Conservation (phyloP, 345 rosid genomes). For the Eucalyptus caleyi region DNA sequence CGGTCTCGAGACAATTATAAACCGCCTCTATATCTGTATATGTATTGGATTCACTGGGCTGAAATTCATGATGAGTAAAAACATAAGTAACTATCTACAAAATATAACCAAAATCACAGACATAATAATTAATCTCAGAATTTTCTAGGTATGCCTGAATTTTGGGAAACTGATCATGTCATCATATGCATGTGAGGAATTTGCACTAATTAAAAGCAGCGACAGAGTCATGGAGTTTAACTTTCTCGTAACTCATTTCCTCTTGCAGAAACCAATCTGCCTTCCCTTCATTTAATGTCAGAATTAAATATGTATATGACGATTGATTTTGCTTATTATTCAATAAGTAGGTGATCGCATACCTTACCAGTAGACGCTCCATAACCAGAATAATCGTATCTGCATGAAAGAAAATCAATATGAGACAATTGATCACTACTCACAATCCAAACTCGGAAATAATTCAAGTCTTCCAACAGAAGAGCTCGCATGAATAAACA, state of each 20-base stretch:
- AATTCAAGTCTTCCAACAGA: background rate
- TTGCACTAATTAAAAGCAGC: background rate
- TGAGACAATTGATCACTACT: background rate
- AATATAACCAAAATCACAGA: background rate
- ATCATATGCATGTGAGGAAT: background rate
- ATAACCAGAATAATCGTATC: slow-evolving; percentile 98
- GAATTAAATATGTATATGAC: background rate
- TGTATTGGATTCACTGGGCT: slow-evolving; percentile 93
- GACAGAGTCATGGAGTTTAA: background rate
- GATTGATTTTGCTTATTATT: background rate
- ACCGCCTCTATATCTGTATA: slow-evolving; percentile 98
- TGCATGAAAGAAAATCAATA: slow-evolving; percentile 4
- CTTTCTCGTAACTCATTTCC: background rate
- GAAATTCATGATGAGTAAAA: background rate
- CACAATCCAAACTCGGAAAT: background rate
- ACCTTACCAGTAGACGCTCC: slow-evolving; percentile 98
- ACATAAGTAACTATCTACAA: background rate
- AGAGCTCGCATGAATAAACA: background rate
- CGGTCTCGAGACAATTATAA: slow-evolving; percentile 81
- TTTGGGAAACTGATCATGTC: background rate
- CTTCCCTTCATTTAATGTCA: background rate
- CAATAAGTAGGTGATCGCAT: background rate
- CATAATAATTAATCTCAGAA: background rate
- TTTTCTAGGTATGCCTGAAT: background rate
- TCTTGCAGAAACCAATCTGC: background rate